phyloP scores from a whole-genome alignment of 176 grass and related monocot species.

The Juncus effusus region DNA sequence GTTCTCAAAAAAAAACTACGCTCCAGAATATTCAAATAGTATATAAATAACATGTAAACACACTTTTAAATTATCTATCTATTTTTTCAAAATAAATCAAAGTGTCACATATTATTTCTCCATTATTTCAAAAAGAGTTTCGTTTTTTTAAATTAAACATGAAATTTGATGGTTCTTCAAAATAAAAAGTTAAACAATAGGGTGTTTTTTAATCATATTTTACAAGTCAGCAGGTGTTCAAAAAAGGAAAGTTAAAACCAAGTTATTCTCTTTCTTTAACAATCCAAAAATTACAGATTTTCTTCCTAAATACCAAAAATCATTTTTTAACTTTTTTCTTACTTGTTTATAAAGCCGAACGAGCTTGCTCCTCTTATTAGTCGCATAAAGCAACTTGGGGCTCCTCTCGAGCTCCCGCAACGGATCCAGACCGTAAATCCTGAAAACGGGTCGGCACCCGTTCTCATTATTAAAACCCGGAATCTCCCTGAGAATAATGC shows the following conservation, averaged over 20 bases:
- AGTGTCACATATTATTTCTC: too few relatives aligned
- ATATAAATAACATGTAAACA: too few relatives aligned
- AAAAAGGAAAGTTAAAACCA: neutral
- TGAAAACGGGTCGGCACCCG: slow-evolving; percentile 87
- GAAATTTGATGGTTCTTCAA: neutral
- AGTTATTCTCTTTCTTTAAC: too few relatives aligned
- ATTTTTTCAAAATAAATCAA: too few relatives aligned
- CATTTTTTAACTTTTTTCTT: neutral
- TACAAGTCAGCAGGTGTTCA: neutral
- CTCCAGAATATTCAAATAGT: too few relatives aligned
- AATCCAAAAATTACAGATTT: neutral
- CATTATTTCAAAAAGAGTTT: too few relatives aligned
- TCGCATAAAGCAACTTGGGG: slow-evolving; percentile 73
- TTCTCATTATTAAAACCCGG: slow-evolving; percentile 58
- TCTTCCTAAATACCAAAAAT: too few relatives aligned
- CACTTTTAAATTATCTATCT: too few relatives aligned
- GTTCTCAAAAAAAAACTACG: too few relatives aligned
- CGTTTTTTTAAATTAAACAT: too few relatives aligned
- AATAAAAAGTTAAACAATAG: neutral
- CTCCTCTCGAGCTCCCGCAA: slow-evolving; percentile 45
- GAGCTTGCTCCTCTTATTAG: slow-evolving; percentile 74
- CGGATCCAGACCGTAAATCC: slow-evolving; percentile 94
- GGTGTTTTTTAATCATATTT: too few relatives aligned
- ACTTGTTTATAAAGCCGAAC: slow-evolving; percentile 91
- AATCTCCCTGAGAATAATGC: slow-evolving; percentile 76